Conservation (phyloP, 73 alveolate genomes). For the Paramecium tetraurelia region DNA sequence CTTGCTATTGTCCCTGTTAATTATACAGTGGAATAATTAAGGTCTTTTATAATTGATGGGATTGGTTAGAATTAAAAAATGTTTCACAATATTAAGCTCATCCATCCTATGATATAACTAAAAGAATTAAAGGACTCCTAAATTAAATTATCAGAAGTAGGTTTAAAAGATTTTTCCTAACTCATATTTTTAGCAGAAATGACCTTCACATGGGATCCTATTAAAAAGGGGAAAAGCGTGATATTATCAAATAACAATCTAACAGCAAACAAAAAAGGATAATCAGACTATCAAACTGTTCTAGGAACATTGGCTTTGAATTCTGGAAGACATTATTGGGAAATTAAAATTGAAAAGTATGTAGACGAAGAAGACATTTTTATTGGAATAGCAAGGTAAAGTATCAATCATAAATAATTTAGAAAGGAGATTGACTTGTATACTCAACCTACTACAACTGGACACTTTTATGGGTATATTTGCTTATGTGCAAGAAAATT, state of each 20-base stretch:
- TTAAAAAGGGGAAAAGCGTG: slow-evolving; percentile 32
- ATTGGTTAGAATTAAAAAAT: background rate
- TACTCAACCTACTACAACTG: slow-evolving; percentile 20
- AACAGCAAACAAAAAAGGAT: slow-evolving; percentile 55
- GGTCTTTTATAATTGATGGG: background rate
- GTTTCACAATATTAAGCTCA: slow-evolving; percentile 10
- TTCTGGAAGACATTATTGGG: slow-evolving; percentile 63
- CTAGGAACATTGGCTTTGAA: slow-evolving; percentile 46
- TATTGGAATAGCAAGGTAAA: slow-evolving; percentile 59
- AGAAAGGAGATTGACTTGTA: slow-evolving; percentile 12
- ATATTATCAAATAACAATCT: slow-evolving; percentile 25
- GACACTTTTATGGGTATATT: slow-evolving; percentile 57
- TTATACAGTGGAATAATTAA: background rate
- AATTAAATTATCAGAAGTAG: background rate
- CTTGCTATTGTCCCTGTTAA: background rate
- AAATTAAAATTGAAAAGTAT: slow-evolving; percentile 53
- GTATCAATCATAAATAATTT: background rate
- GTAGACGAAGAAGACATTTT: slow-evolving; percentile 65
- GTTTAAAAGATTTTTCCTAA: background rate
- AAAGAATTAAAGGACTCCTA: background rate
- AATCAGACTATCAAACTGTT: slow-evolving; percentile 60
- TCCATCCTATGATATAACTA: slow-evolving; percentile 9
- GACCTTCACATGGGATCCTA: slow-evolving; percentile 56
- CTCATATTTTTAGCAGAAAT: background rate
- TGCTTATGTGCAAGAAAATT: slow-evolving; percentile 56